Conservation (phyloP, 805 yeast species). For the Schwanniomyces vanrijiae region DNA sequence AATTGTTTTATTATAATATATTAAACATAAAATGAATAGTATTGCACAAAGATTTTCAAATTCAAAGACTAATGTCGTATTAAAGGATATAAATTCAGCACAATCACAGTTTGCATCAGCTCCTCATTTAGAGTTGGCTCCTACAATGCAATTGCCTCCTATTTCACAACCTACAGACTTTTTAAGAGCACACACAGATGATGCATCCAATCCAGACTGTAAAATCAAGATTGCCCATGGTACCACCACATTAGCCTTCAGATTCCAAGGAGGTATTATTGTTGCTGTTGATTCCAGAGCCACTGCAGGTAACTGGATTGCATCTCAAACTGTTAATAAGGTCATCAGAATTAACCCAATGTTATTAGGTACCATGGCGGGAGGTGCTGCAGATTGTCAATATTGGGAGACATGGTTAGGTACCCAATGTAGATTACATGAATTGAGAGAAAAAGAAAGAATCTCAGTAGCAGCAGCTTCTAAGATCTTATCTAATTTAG, state of each 20-base stretch:
- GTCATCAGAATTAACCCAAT: constrained; percentile 96
- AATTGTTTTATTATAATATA: neutral
- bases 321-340: constrained; percentile 96
- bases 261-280: constrained; percentile 91
- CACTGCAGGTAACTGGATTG: constrained; percentile 97
- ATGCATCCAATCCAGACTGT: constrained; percentile 87
- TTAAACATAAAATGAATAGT: constrained; percentile 30
- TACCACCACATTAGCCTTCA: constrained; percentile 96
- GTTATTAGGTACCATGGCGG: constrained; percentile 96
- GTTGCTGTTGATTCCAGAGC: constrained; percentile 99
- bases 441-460: constrained; percentile 90
- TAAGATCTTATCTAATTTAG: constrained; percentile 85
- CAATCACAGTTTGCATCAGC: constrained; percentile 16
- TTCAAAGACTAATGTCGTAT: constrained; percentile 24
- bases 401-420: constrained; percentile 99
- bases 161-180: constrained; percentile 88
- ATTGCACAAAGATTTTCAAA: constrained; percentile 39
- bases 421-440: constrained; percentile 92
- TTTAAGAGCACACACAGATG: constrained; percentile 97
- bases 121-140: constrained; percentile 45
- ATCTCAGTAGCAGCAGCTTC: constrained; percentile 97
- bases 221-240: constrained; percentile 97
- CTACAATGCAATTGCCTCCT: constrained; percentile 74
- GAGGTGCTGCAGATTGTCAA: constrained; percentile 99
- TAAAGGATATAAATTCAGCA: constrained; percentile 29